Base-by-base conservation (phyloP, 2,329 filamentous ascomycete species). In the Cucurbitaria berberidis region DNA sequence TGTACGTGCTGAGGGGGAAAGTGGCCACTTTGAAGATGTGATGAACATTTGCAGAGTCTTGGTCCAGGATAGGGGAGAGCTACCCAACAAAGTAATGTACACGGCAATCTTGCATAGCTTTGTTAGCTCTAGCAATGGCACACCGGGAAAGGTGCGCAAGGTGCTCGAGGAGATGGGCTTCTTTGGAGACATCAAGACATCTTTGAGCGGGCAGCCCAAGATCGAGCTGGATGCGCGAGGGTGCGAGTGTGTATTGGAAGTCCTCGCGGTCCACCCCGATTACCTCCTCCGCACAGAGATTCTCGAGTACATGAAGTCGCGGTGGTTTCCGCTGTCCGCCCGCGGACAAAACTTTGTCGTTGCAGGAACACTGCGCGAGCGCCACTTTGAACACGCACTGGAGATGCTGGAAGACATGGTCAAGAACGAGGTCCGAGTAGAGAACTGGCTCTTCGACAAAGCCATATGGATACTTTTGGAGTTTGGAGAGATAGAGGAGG, bases 241-340 rank as follows among this genome's bases (percentile, higher is more conserved):
- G 2, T 93, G 90, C 65, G 87, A 93, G 72, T 85, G 85, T 56
- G 85, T 88, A 2, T 77, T 97, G 34, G 85, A 86, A 73, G 88
- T 84, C 5, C 80, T 97, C 21, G 85, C 90, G 0, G 84, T 95
- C 8, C 95, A 98, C 70, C 91, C 93, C 0, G 90, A 98, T 74
- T 93, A 96, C 64, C 62, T 91, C 5, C 77, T 95, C 21, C 86
- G 92, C 30, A 83, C 84, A 47, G 81, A 87, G 30, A 81, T 96
- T 3, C 77, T 97, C 34, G 78, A 84, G 48, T 86, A 88, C 50
- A 91, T 95, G 89, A 85, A 85, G 65, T 81, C 85, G 50, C 82
- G 85, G 58, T 96, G 91, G 89, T 82, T 89, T 46, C 77, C 79
- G 8, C 76, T 90, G 8, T 85, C 81, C 36, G 82, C 81, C 10